phyloP scores from a whole-genome alignment of 805 yeast species.

The Barnettozyma sp. region DNA sequence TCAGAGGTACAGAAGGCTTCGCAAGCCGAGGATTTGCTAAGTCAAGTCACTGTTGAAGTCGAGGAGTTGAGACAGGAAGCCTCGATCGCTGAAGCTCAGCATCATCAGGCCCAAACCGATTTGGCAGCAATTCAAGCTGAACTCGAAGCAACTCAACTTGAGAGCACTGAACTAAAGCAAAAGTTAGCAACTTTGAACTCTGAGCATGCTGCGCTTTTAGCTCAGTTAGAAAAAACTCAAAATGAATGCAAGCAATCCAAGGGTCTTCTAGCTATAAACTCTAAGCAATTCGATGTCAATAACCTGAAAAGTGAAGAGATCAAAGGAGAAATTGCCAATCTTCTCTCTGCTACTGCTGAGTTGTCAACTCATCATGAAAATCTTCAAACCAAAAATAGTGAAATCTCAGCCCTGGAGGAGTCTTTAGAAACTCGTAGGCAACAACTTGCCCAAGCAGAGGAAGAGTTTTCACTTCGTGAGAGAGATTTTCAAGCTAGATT shows the following conservation, averaged over 20 bases:
- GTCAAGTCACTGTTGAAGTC: constrained; percentile 56
- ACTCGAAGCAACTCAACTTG: constrained; percentile 61
- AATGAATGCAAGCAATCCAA: constrained; percentile 53
- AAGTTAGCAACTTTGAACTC: constrained; percentile 59
- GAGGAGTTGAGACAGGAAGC: constrained; percentile 66
- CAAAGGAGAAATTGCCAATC: constrained; percentile 35
- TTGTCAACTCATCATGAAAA: constrained; percentile 34
- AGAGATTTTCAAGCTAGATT: constrained; percentile 28
- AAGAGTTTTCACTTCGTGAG: constrained; percentile 17
- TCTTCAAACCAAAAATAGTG: constrained; percentile 30
- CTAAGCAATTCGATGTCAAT: constrained; percentile 63
- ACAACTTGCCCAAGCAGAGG: constrained; percentile 14
- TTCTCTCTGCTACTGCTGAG: constrained; percentile 28
- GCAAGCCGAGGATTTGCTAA: constrained; percentile 57
- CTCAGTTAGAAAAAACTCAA: constrained; percentile 45
- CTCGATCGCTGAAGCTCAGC: constrained; percentile 70
- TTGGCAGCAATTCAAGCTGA: constrained; percentile 52
- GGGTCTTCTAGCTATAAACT: constrained; percentile 56
- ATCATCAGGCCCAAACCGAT: constrained; percentile 61
- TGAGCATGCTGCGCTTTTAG: constrained; percentile 53
- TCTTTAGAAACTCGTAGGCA: constrained; percentile 28
- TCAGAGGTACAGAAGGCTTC: constrained; percentile 71
- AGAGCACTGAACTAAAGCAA: constrained; percentile 60
- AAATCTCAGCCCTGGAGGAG: constrained; percentile 30
- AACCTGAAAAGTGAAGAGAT: constrained; percentile 41